phyloP scores from a whole-genome alignment of 1,284 basidiomycete species.

The Sporisorium graminicola region DNA sequence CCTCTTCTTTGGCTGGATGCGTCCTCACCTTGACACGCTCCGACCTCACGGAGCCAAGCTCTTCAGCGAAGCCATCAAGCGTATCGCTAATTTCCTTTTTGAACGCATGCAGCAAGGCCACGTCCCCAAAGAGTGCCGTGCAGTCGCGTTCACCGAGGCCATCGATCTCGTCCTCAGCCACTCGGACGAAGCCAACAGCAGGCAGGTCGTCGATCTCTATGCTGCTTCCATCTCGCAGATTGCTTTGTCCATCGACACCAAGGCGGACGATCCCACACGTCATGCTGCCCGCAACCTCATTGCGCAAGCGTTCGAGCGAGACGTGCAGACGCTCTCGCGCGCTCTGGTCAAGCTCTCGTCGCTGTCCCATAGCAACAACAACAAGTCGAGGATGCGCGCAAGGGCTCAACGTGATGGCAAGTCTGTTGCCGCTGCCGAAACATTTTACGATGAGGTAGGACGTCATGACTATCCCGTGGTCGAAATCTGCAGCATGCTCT shows the following conservation, averaged over 20 bases:
- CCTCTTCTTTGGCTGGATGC: constrained; percentile 53
- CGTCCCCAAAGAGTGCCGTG: constrained; percentile 39
- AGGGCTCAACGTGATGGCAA: constrained; percentile 29
- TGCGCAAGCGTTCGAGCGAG: constrained; percentile 41
- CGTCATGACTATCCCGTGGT: constrained; percentile 29
- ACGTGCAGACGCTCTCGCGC: constrained; percentile 29
- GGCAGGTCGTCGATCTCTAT: constrained; percentile 59
- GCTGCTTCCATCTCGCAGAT: constrained; percentile 48
- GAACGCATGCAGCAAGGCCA: constrained; percentile 63
- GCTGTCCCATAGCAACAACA: constrained; percentile 29
- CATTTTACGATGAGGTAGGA: constrained; percentile 31
- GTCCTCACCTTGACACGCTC: constrained; percentile 48
- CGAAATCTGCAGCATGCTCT: constrained; percentile 49
- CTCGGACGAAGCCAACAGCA: constrained; percentile 42
- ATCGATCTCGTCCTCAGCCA: constrained; percentile 41
- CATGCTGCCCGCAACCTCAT: constrained; percentile 48
- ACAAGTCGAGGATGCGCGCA: constrained; percentile 27
- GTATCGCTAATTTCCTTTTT: constrained; percentile 60
- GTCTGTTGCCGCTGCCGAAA: constrained; percentile 9
- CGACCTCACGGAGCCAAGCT: constrained; percentile 20
- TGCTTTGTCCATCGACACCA: constrained; percentile 35
- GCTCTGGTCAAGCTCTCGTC: constrained; percentile 37
- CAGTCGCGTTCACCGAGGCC: constrained; percentile 41
- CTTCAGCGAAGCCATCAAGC: constrained; percentile 59
- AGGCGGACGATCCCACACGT: constrained; percentile 29